A percentile compares a stretch with the other conserved stretches of the same genome.
phyloP scores from a whole-genome alignment of 805 yeast genomes.

The Hanseniaspora clermontiae region DNA sequence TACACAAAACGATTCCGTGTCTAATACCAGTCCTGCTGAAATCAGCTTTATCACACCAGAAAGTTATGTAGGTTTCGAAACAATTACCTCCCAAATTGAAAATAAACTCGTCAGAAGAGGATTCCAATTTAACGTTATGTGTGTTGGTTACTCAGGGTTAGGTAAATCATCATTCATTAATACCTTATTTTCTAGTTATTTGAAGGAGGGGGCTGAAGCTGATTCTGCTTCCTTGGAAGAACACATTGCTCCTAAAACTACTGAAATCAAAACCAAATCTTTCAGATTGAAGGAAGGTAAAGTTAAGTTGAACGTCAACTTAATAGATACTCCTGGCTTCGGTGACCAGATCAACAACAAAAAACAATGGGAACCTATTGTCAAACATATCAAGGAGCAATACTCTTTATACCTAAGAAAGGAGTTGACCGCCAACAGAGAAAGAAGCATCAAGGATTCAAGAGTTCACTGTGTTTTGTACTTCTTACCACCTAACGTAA shows the following conservation, averaged over 20 bases:
- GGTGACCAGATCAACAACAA: slow-evolving; percentile 94
- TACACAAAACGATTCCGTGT: slow-evolving; percentile 10
- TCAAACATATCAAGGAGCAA: slow-evolving; percentile 89
- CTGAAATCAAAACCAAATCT: slow-evolving; percentile 64
- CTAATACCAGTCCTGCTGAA: neutral
- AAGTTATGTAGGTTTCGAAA: slow-evolving; percentile 88
- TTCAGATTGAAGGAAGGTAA: slow-evolving; percentile 71
- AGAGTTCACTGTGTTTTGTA: slow-evolving; percentile 89
- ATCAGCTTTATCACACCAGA: slow-evolving; percentile 37
- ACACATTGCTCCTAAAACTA: slow-evolving; percentile 72
- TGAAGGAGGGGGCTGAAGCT: slow-evolving; percentile 48
- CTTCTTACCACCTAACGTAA: slow-evolving; percentile 75
- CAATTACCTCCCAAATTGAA: slow-evolving; percentile 91
- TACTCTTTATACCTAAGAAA: slow-evolving; percentile 81
- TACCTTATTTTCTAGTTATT: slow-evolving; percentile 74
- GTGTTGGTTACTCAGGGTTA: slow-evolving; percentile 85
- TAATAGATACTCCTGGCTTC: slow-evolving; percentile 95
- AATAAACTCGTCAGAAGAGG: slow-evolving; percentile 83
- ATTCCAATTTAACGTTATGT: slow-evolving; percentile 86
- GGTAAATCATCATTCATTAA: slow-evolving; percentile 89
- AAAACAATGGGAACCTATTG: slow-evolving; percentile 92
- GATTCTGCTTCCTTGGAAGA: slow-evolving; percentile 17
- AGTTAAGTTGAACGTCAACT: slow-evolving; percentile 71
- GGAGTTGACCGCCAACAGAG: slow-evolving; percentile 91
- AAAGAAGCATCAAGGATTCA: slow-evolving; percentile 65